phyloP scores from a whole-genome alignment of 2,329 filamentous ascomycete species.

The Monilinia polystroma region DNA sequence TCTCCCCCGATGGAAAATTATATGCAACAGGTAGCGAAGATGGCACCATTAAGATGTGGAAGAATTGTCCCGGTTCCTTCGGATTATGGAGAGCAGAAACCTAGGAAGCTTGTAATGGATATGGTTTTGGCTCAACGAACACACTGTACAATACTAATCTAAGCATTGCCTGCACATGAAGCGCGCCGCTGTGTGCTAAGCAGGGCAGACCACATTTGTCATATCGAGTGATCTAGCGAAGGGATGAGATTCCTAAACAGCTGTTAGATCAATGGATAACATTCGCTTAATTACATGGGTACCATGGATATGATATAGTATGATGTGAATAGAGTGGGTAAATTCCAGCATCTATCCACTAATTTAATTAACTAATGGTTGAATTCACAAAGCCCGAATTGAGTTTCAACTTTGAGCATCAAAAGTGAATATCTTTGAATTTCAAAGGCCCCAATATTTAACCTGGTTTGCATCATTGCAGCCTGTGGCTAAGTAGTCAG shows the following conservation, averaged over 20 bases:
- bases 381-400: not conserved
- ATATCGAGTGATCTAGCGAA: conserved; percentile 9
- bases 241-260: not conserved
- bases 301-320: not conserved
- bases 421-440: no score
- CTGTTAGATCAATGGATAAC: not conserved
- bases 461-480: no score
- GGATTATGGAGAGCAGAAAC: conserved; percentile 53
- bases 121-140: conserved; percentile 2
- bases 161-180: not conserved
- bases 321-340: not conserved
- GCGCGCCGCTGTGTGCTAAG: not conserved
- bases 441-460: no score
- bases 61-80: conserved; percentile 65
- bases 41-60: conserved; percentile 92
- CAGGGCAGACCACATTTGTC: not conserved
- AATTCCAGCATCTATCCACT: not conserved
- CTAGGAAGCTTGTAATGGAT: not conserved
- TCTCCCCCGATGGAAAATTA: conserved; percentile 91
- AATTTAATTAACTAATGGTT: not conserved
- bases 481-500: no score
- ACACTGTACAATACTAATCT: not conserved
- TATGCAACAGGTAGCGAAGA: conserved; percentile 97
- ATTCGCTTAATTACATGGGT: not conserved
- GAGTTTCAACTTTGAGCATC: no score